Evolutionary conservation across 169 alveolate species (phyloP).

Genomic region (Eimeria falciformis): DNA sequence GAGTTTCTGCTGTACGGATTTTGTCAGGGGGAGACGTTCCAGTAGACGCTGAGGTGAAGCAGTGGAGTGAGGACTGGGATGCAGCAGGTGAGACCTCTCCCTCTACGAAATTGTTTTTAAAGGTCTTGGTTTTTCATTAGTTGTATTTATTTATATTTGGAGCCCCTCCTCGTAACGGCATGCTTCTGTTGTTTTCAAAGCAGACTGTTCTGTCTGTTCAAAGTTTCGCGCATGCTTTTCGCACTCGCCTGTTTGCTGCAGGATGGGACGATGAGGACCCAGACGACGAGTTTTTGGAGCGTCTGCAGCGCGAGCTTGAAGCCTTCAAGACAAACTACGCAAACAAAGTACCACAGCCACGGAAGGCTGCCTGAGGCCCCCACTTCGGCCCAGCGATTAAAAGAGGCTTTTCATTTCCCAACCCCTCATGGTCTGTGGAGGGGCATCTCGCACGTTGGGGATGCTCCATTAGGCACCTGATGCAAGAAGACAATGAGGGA

Average conservation of each 20-base stretch:
- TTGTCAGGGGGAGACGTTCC: slow-evolving; percentile 76
- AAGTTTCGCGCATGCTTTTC: background rate
- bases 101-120: background rate
- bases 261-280: slow-evolving; percentile 82
- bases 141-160: no score
- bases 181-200: no score
- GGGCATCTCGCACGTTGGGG: no score
- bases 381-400: background rate
- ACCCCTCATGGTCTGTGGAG: no score
- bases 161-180: no score
- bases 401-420: no score
- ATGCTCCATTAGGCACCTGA: no score
- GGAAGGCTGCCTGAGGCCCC: slow-evolving; percentile 43
- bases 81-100: slow-evolving; percentile 73
- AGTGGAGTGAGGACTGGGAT: slow-evolving; percentile 82
- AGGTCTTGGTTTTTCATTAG: no score
- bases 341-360: slow-evolving; percentile 30
- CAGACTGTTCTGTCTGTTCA: no score
- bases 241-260: background rate
- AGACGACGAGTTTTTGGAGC: slow-evolving; percentile 77
- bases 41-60: slow-evolving; percentile 78
- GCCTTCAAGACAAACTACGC: slow-evolving; percentile 71
- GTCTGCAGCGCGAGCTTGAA: slow-evolving; percentile 79
- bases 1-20: no score
- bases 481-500: no score